Conservation (phyloP, 2,329 filamentous ascomycete species). For the Elsinoe necatrix region DNA sequence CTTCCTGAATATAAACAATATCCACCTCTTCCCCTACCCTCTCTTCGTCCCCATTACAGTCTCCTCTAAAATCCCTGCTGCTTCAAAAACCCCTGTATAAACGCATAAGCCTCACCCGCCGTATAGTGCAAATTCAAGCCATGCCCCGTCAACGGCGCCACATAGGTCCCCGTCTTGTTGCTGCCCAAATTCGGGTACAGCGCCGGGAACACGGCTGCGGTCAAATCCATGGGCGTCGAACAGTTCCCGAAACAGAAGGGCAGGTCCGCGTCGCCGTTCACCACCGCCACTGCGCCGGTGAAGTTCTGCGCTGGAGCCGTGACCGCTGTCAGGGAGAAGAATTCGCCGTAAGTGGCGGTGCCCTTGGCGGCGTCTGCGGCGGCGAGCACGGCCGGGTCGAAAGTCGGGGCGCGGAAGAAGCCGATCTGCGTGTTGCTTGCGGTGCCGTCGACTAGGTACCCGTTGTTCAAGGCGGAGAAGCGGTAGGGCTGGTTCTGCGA, state of each 20-base stretch:
- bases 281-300: slow-evolving; percentile 25
- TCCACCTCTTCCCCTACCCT: no score
- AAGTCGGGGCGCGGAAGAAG: slow-evolving; percentile 27
- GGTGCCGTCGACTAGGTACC: slow-evolving; percentile 25
- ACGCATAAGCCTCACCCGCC: slow-evolving; percentile 24
- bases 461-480: slow-evolving; percentile 25
- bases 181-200: slow-evolving; percentile 21
- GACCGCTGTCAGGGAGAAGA: slow-evolving; percentile 23
- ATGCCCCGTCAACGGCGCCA: slow-evolving; percentile 25
- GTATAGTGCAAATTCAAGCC: slow-evolving; percentile 29
- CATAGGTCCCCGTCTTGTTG: slow-evolving; percentile 21
- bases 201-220: slow-evolving; percentile 19
- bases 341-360: slow-evolving; percentile 27
- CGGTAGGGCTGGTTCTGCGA: slow-evolving; percentile 23
- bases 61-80: slow-evolving; percentile 8
- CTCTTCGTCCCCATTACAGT: background rate
- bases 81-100: slow-evolving; percentile 24
- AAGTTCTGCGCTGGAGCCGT: slow-evolving; percentile 20
- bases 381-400: slow-evolving; percentile 24
- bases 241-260: slow-evolving; percentile 29
- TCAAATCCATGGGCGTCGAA: slow-evolving; percentile 22
- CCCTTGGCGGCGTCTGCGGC: slow-evolving; percentile 25
- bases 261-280: slow-evolving; percentile 26
- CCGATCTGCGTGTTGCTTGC: slow-evolving; percentile 25
- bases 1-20: background rate